Evolutionary conservation across 2,329 filamentous ascomycete species (phyloP).

Genomic region (Paramyrothecium sp.): DNA sequence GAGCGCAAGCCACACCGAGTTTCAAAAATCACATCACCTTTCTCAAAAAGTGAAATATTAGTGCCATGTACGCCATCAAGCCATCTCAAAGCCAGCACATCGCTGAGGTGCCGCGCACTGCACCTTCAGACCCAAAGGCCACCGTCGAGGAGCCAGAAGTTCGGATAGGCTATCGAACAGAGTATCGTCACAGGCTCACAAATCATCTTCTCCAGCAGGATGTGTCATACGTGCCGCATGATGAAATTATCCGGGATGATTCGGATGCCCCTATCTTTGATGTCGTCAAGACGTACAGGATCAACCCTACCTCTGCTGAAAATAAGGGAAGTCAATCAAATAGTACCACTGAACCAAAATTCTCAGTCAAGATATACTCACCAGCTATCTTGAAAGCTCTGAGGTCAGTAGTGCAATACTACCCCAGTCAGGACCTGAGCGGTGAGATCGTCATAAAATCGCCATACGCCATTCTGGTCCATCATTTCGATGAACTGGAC

Average conservation of each 20-base stretch:
- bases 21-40: no score
- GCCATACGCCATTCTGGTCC: constrained; percentile 22
- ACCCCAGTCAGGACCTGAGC: constrained; percentile 18
- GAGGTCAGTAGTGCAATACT: constrained; percentile 22
- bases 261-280: constrained; percentile 6
- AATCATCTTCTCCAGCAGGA: constrained; percentile 6
- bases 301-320: neutral
- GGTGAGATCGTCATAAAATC: constrained; percentile 13
- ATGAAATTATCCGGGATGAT: neutral
- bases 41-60: no score
- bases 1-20: no score
- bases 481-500: constrained; percentile 22
- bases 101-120: no score
- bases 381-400: constrained; percentile 18
- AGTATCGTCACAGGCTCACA: constrained; percentile 11
- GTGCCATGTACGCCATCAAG: no score
- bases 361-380: constrained; percentile 17
- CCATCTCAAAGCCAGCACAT: neutral
- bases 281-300: constrained; percentile 4
- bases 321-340: neutral
- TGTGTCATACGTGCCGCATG: neutral
- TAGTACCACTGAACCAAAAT: constrained; percentile 4
- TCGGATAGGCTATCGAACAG: constrained; percentile 11
- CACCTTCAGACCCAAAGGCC: no score
- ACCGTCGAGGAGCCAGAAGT: neutral